Conservation (phyloP, 148 eudicot genomes). For the Tetragonia tetragonoides region DNA sequence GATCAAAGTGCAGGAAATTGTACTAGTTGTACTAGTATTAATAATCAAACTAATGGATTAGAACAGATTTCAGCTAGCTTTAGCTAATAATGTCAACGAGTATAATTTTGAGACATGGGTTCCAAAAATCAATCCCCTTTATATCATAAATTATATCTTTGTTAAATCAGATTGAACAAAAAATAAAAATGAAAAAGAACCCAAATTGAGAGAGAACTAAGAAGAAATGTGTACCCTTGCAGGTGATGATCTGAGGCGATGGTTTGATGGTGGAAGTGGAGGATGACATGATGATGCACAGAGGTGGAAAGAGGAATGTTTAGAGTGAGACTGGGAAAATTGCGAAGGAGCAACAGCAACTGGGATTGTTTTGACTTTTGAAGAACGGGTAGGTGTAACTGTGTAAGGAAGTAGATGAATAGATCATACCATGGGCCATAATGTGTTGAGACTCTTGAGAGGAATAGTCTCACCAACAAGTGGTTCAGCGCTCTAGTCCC, state of each 20-base stretch:
- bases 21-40: too few relatives aligned
- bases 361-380: not conserved
- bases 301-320: not conserved
- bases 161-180: not conserved
- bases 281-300: constrained; percentile 6
- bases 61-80: not conserved
- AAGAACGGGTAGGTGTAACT: not conserved
- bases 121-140: not conserved
- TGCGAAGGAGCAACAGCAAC: not conserved
- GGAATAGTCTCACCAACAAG: too few relatives aligned
- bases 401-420: too few relatives aligned
- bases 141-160: not conserved
- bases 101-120: not conserved
- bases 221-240: constrained; percentile 9
- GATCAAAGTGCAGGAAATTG: not conserved
- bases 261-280: not conserved
- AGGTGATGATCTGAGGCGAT: constrained; percentile 14
- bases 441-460: too few relatives aligned
- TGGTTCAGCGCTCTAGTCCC: too few relatives aligned
- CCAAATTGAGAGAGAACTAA: not conserved
- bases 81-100: not conserved
- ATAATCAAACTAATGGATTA: not conserved
- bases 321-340: not conserved
- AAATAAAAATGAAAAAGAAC: not conserved
- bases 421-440: too few relatives aligned